Conservation (phyloP, 164 flowering plant species). For the Warburgia ugandensis region DNA sequence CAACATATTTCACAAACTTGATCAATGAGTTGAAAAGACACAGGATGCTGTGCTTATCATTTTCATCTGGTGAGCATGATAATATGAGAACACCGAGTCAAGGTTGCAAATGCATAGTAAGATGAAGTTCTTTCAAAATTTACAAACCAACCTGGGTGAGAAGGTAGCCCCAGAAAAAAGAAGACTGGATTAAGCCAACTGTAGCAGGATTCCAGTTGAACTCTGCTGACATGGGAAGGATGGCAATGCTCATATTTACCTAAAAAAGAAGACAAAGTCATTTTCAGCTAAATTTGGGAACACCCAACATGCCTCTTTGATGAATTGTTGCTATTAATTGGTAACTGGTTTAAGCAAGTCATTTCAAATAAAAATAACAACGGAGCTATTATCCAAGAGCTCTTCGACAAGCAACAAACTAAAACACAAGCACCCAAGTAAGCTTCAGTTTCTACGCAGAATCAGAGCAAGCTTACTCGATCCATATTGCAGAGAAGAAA, state of each 20-base stretch:
- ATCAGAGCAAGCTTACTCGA: conserved; percentile 42
- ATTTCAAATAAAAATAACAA: no score
- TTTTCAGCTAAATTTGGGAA: neutral
- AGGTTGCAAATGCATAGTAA: no score
- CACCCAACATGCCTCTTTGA: no score
- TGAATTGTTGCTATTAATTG: no score
- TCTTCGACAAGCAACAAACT: neutral
- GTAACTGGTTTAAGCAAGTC: no score
- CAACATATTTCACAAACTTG: no score
- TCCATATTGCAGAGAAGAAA: conserved; percentile 97
- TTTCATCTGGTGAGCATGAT: neutral
- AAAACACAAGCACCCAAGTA: neutral
- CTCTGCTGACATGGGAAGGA: conserved; percentile 95
- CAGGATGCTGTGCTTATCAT: neutral
- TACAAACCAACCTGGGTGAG: conserved; percentile 70
- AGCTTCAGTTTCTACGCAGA: neutral
- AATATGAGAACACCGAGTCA: no score
- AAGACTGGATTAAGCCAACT: conserved; percentile 94
- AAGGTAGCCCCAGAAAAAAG: conserved; percentile 97
- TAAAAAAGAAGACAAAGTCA: conserved; percentile 21
- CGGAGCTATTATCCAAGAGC: neutral
- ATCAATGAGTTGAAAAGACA: no score
- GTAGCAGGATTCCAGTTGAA: conserved; percentile 77
- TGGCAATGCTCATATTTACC: conserved; percentile 99
- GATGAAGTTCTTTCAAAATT: neutral